Base-by-base conservation (phyloP, 495 filamentous ascomycete genomes). In the Letharia columbiana region DNA sequence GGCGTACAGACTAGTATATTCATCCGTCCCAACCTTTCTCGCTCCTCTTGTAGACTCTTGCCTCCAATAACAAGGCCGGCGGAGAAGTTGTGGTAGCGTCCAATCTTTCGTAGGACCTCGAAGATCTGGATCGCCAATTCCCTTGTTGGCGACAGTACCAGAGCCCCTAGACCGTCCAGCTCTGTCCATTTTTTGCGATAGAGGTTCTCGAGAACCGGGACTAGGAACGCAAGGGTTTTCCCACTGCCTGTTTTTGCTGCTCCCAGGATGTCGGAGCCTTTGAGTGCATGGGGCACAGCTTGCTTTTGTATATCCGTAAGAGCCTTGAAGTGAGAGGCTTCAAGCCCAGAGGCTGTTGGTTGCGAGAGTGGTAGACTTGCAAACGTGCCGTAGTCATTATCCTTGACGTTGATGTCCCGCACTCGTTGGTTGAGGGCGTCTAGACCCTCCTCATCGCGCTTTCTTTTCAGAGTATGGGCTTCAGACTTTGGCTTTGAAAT, bases 111-210 rank as follows among this genome's bases (percentile, higher is more conserved):
- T 70, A 99, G 75, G 0, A 98, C 93, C 58, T 96, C 91, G 75
- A 99, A 99, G 58, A 98, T 99, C 76, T 99, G 94, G 33, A 95
- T 91, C 2, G 94, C 94, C 40, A 99, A 80, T 74, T 99, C 94
- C 71, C 94, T 86, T 7, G 94, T 99, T 1, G 94, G 94, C 9
- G 92, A 93, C 45, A 99, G 87, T 69, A 99, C 89, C 60, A 99
- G 81, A 2, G 93, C 94, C 4, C 93, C 92, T 58, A 99, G 77
- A 3, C 94, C 94, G 76, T 99, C 94, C 69, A 88, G 79, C 69
- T 95, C 88, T 45, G 93, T 88, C 89, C 92, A 96, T 84, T 85
- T 88, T 64, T 83, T 86, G 66, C 91, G 86, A 76, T 95, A 96
- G n/a, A 99, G 86, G 70, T 92, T 94, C 73, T 99, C 94, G 62